These are phyloP conservation scores for Elasticomyces elasticus DNA, from an alignment of 495 filamentous ascomycete species.

Conservation along the genomic window DNA sequence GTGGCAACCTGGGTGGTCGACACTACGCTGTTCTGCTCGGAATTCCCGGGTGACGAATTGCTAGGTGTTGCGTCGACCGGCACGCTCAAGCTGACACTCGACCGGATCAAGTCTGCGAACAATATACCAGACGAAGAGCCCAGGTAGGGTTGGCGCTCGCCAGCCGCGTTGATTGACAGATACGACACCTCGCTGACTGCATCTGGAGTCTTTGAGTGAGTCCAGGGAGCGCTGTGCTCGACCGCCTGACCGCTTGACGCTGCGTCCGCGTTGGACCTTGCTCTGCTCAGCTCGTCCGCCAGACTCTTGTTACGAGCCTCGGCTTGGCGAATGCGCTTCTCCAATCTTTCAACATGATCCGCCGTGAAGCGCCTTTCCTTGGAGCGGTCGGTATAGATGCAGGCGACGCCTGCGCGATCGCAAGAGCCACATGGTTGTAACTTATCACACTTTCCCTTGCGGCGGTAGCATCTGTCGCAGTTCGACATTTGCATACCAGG, in stretches of 20 bases:
- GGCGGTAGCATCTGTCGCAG: conserved; percentile 13
- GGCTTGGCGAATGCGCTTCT: neutral
- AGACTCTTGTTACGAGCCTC: conserved; percentile 3
- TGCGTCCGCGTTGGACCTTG: neutral
- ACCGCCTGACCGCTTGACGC: neutral
- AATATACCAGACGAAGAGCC: conserved; percentile 13
- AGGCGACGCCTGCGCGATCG: conserved; percentile 1
- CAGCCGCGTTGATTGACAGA: conserved; percentile 8
- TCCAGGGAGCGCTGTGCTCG: neutral
- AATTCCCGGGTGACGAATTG: neutral
- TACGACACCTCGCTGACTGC: conserved; percentile 7
- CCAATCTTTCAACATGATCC: conserved; percentile 4
- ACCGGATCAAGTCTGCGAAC: conserved; percentile 7
- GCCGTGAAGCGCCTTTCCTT: neutral
- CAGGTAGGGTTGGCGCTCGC: conserved; percentile 14
- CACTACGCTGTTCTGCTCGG: neutral
- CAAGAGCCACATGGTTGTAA: conserved; percentile 8
- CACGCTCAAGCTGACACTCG: neutral
- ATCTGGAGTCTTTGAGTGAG: neutral
- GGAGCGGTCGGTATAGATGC: conserved; percentile 8
- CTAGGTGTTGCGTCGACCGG: neutral
- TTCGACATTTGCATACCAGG: conserved; percentile 7
- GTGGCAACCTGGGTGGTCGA: neutral
- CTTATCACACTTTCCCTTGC: conserved; percentile 12
- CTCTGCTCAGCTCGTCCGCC: conserved; percentile 5